Evolutionary conservation across 352 stramenopile genomes (phyloP).

Genomic region (Phytopythium ostracodes): DNA sequence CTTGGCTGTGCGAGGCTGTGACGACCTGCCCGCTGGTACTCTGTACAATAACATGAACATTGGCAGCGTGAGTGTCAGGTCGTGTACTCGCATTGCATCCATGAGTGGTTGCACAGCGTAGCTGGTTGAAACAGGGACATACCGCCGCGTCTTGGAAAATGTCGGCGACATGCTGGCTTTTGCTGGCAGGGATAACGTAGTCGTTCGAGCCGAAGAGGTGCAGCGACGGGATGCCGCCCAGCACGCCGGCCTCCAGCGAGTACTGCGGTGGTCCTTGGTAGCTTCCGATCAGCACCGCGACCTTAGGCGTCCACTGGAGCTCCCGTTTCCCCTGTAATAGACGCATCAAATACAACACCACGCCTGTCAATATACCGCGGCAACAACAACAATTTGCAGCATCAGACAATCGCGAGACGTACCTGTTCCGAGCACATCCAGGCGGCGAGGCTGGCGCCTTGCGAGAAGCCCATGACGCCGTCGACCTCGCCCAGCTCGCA

Average conservation of each 20-base stretch:
- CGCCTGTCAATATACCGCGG: neutral
- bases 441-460: conserved; percentile 70
- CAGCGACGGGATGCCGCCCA: conserved; percentile 50
- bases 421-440: conserved; percentile 78
- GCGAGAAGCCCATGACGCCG: conserved; percentile 79
- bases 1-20: conserved; percentile 64
- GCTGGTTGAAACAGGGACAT: neutral
- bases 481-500: conserved; percentile 58
- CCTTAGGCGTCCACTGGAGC: conserved; percentile 61
- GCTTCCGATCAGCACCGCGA: conserved; percentile 72
- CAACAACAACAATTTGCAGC: no score
- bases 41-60: conserved; percentile 10
- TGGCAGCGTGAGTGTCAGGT: neutral
- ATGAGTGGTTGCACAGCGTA: no score
- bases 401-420: no score
- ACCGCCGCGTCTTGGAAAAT: conserved; percentile 59
- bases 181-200: conserved; percentile 67
- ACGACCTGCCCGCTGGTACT: conserved; percentile 39
- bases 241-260: conserved; percentile 42
- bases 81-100: neutral
- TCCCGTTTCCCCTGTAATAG: conserved; percentile 15
- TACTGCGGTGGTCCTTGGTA: conserved; percentile 66
- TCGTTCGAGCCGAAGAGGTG: conserved; percentile 81
- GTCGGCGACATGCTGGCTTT: conserved; percentile 66
- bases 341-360: neutral